phyloP scores from a whole-genome alignment of 2,329 filamentous ascomycete genomes.

The Diaporthe ampelina region DNA sequence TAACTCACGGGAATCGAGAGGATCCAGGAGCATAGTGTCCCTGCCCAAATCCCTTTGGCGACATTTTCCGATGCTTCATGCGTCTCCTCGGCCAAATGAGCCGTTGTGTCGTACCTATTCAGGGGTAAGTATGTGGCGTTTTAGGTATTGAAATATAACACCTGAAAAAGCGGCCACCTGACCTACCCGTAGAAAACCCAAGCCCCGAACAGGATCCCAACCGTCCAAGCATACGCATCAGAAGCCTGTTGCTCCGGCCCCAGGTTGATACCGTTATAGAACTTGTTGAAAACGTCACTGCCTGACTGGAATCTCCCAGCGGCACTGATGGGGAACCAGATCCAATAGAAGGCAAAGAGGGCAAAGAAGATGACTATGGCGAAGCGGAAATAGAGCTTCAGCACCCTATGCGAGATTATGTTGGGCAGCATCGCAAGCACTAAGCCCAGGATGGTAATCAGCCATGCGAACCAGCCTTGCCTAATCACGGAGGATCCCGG shows the following conservation, averaged over 20 bases:
- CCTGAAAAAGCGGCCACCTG: neutral
- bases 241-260: conserved; percentile 51
- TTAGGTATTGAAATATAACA: neutral
- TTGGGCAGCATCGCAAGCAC: conserved; percentile 54
- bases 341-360: conserved; percentile 54
- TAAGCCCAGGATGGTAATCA: conserved; percentile 53
- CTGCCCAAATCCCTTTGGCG: conserved; percentile 56
- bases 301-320: conserved; percentile 51
- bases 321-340: conserved; percentile 55
- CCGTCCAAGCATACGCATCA: conserved; percentile 54
- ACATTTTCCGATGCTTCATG: conserved; percentile 53
- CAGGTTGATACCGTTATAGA: conserved; percentile 56
- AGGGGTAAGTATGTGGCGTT: neutral
- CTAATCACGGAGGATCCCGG: conserved; percentile 49
- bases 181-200: conserved; percentile 53
- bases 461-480: conserved; percentile 55
- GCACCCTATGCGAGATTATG: conserved; percentile 50
- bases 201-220: conserved; percentile 53
- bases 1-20: conserved; percentile 51
- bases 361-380: conserved; percentile 53
- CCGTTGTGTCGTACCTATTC: conserved; percentile 49
- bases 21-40: conserved; percentile 53
- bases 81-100: conserved; percentile 56
- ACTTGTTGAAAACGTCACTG: conserved; percentile 51
- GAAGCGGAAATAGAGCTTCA: conserved; percentile 54